A percentile compares a stretch with the other conserved stretches of the same genome.
Conservation (phyloP, 2,329 filamentous ascomycete species). For the Didymella pomorum region DNA sequence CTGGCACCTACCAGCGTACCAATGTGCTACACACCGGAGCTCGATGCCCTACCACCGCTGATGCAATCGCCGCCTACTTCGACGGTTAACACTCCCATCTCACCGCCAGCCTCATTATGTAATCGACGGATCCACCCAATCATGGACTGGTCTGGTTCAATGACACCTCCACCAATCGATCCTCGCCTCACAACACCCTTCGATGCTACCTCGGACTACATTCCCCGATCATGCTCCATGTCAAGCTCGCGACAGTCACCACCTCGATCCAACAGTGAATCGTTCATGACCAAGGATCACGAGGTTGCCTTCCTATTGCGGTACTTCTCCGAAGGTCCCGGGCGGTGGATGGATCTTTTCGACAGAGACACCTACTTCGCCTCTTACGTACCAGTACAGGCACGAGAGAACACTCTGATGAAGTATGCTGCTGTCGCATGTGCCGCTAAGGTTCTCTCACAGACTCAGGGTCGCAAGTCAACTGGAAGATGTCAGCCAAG, state of each 20-base stretch:
- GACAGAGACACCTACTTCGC: slow-evolving; percentile 67
- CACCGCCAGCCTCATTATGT: slow-evolving; percentile 55
- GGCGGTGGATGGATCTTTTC: slow-evolving; percentile 67
- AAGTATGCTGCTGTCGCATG: slow-evolving; percentile 67
- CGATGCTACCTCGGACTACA: slow-evolving; percentile 35
- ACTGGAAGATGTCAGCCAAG: slow-evolving; percentile 58
- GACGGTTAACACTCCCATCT: slow-evolving; percentile 45
- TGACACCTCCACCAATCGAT: slow-evolving; percentile 47
- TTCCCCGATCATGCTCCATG: slow-evolving; percentile 37
- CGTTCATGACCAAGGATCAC: slow-evolving; percentile 54
- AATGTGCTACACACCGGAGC: slow-evolving; percentile 40
- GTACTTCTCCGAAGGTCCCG: slow-evolving; percentile 67
- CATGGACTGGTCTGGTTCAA: slow-evolving; percentile 46
- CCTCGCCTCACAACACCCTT: slow-evolving; percentile 46
- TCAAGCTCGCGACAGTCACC: slow-evolving; percentile 37
- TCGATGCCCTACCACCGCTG: slow-evolving; percentile 39
- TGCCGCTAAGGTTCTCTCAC: slow-evolving; percentile 67
- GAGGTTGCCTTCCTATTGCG: slow-evolving; percentile 67
- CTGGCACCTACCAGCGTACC: slow-evolving; percentile 57
- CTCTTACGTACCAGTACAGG: slow-evolving; percentile 66
- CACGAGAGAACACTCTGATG: slow-evolving; percentile 59
- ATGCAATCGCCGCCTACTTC: slow-evolving; percentile 46
- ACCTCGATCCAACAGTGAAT: slow-evolving; percentile 31
- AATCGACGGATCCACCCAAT: slow-evolving; percentile 65
- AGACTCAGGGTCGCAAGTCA: slow-evolving; percentile 62